Evolutionary conservation across 2,329 filamentous ascomycete species (phyloP).

Genomic region (Fonsecaea monophora): DNA sequence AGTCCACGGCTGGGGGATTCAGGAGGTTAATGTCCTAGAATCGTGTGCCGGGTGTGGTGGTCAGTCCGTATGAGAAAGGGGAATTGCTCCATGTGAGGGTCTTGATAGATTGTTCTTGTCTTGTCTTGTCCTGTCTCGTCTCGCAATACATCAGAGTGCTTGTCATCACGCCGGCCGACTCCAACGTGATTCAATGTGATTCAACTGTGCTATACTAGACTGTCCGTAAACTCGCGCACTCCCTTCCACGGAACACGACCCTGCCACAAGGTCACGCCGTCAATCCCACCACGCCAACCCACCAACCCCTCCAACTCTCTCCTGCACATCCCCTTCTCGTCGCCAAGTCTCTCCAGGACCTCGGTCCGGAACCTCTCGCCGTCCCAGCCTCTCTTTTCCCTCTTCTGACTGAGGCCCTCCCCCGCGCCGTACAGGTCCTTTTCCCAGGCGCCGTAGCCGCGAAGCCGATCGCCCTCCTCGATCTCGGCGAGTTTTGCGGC

Average conservation of each 20-base stretch:
- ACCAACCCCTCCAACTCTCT: slow-evolving; percentile 8
- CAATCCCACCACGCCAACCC: neutral
- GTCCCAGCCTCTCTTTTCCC: slow-evolving; percentile 49
- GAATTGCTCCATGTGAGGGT: neutral
- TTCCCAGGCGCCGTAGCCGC: slow-evolving; percentile 50
- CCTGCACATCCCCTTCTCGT: neutral
- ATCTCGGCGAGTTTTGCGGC: slow-evolving; percentile 42
- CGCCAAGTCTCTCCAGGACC: slow-evolving; percentile 9
- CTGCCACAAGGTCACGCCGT: neutral
- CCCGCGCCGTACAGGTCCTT: slow-evolving; percentile 50
- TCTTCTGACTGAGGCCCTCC: slow-evolving; percentile 45
- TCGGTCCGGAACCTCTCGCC: slow-evolving; percentile 22
- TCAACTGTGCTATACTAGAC: too few species aligned
- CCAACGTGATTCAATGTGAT: too few species aligned
- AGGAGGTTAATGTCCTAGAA: too few species aligned
- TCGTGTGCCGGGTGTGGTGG: neutral
- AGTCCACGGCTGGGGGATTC: neutral
- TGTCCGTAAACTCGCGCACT: too few species aligned
- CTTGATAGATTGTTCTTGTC: neutral
- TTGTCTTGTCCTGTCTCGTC: neutral
- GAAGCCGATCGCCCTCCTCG: slow-evolving; percentile 32
- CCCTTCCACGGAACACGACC: slow-evolving; percentile 1
- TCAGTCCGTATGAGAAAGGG: neutral
- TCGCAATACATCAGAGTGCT: neutral
- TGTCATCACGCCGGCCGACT: neutral